Base-by-base conservation (phyloP, 208 protist genomes). In the Wallacemonas sp. region DNA sequence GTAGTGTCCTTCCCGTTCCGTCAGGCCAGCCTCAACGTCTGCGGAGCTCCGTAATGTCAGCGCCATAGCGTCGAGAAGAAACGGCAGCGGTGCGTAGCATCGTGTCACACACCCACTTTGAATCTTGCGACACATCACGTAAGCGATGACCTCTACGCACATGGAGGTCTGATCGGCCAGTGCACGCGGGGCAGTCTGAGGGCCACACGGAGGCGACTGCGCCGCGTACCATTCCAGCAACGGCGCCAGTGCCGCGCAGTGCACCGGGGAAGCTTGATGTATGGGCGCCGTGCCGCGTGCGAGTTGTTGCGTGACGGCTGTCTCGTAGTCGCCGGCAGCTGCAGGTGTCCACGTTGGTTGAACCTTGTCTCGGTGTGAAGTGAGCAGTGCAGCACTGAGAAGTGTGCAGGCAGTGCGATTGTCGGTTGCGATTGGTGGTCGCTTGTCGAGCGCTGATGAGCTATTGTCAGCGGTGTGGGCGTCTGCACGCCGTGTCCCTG, bases 51-150 rank as follows among this genome's bases (percentile, higher is more conserved):
- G 41, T 15, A 48, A 36, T n/a, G 30, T 39, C 12, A 44, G 19
- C 22, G 30, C 19, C n/a, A 57, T 32, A n/a, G 50, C 50, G 32
- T 57, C 50, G 13, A 57, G 29, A 26, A 57, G 22, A 27, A 57
- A 57, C 19, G 50, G 50, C 50, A 57, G 15, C 50, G 30, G 30
- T 4, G 50, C 50, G 32, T 57, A 57, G 50, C 50, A 57, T 27
- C 29, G 24, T n/a, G 50, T 26, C 13, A 57, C 50, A 34, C 30
- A 38, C 26, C 50, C 50, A 27, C 24, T 57, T 38, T 41, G 26
- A n/a, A 57, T 24, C 30, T 57, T 57, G 50, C 38, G 50, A 15
- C 9, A n/a, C 50, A 57, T 3, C 10, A 57, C n/a, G 50, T 57
- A 57, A 26, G 50, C 50, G 13, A 57, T 57, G 0, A 32, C 24